Conservation (phyloP, 2,329 filamentous ascomycete species). For the Penicillium nordicum region DNA sequence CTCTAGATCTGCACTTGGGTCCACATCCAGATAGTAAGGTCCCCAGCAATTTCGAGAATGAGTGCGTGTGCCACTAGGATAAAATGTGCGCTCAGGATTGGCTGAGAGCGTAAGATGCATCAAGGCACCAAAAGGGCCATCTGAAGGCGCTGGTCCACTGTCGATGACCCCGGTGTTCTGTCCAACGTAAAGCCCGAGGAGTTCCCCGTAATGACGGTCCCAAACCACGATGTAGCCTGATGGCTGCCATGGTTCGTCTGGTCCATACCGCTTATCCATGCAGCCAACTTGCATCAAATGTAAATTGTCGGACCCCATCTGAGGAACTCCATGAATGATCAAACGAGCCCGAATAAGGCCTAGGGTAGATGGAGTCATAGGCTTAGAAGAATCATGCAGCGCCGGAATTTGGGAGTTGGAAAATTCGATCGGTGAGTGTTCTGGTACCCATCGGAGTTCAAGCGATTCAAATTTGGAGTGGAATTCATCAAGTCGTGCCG, state of each 20-base stretch:
- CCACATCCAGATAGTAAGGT: constrained; percentile 28
- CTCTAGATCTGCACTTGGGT: constrained; percentile 23
- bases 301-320: constrained; percentile 20
- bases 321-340: constrained; percentile 20
- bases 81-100: not conserved
- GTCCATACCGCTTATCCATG: constrained; percentile 25
- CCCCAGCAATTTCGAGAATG: constrained; percentile 2
- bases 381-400: constrained; percentile 8
- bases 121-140: constrained; percentile 19
- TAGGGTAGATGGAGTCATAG: constrained; percentile 25
- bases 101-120: constrained; percentile 8
- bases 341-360: constrained; percentile 33
- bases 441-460: constrained; percentile 34
- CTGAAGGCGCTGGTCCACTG: constrained; percentile 15
- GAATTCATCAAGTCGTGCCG: not conserved
- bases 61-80: not conserved
- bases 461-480: not conserved
- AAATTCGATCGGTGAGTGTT: constrained; percentile 35
- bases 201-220: constrained; percentile 31
- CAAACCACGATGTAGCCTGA: constrained; percentile 39
- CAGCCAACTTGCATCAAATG: constrained; percentile 40
- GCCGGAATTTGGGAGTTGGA: constrained; percentile 12
- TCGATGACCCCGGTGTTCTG: constrained; percentile 22
- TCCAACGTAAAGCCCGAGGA: constrained; percentile 33
- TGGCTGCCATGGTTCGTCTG: constrained; percentile 23